Evolutionary conservation across 345 rosid species (phyloP).

Genomic region (Eucalyptus albens): DNA sequence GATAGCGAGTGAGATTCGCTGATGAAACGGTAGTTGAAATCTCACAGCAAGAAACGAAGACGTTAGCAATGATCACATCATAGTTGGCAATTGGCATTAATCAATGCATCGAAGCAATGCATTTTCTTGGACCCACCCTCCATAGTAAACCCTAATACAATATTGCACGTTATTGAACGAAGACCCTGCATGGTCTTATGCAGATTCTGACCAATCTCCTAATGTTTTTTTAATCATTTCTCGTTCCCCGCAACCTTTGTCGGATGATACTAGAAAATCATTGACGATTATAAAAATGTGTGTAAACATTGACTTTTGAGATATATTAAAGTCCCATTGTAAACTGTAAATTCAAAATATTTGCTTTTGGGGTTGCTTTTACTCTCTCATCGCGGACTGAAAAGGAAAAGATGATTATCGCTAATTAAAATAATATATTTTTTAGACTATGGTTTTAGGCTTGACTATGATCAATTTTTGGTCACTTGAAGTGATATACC

Average conservation of each 20-base stretch:
- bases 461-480: background rate
- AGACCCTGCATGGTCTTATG: background rate
- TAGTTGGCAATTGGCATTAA: background rate
- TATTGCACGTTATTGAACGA: background rate
- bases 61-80: background rate
- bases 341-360: background rate
- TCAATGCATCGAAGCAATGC: background rate
- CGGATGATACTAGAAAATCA: background rate
- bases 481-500: background rate
- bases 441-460: background rate
- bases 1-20: background rate
- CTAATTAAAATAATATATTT: background rate
- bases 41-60: background rate
- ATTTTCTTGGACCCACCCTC: background rate
- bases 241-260: background rate
- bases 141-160: background rate
- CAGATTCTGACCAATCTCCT: background rate
- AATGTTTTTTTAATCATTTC: background rate
- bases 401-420: background rate
- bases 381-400: background rate
- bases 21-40: background rate
- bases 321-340: background rate
- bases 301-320: background rate
- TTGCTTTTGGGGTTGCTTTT: background rate
- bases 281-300: background rate